Percentiles rank a stretch among this genome's conserved stretches.
These are phyloP conservation scores for Aspergillus hortae DNA, from an alignment of 2,329 filamentous ascomycete species.

Conservation along the genomic window DNA sequence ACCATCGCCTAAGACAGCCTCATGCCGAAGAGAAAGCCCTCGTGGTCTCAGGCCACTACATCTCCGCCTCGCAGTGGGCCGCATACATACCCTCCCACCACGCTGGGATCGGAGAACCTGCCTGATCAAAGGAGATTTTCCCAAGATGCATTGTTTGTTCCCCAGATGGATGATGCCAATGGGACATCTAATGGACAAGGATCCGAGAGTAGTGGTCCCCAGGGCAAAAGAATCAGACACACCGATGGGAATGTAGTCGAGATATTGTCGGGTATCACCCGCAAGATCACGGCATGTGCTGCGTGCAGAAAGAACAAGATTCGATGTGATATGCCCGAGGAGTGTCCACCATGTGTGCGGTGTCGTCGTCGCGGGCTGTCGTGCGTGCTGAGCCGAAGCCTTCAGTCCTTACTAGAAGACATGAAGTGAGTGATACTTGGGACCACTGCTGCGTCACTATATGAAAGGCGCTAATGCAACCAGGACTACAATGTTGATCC, in stretches of 20 bases:
- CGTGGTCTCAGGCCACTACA: too few species aligned
- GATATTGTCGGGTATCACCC: constrained; percentile 30
- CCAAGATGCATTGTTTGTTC: too few species aligned
- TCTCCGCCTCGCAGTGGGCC: too few species aligned
- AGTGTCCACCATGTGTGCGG: constrained; percentile 44
- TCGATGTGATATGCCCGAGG: constrained; percentile 48
- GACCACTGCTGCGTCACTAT: too few species aligned
- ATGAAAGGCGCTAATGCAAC: too few species aligned
- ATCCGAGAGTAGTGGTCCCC: not conserved
- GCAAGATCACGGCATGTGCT: constrained; percentile 46
- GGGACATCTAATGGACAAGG: not conserved
- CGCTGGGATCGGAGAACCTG: too few species aligned
- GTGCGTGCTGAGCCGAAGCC: constrained; percentile 48
- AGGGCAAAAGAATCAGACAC: not conserved
- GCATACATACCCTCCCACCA: too few species aligned
- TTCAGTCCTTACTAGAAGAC: constrained; percentile 45
- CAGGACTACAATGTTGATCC: constrained; percentile 32
- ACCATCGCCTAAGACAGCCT: too few species aligned
- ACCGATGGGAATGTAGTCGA: constrained; percentile 9
- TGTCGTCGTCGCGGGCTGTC: constrained; percentile 45
- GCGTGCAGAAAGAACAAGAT: constrained; percentile 51
- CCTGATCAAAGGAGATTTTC: too few species aligned
- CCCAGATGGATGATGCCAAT: too few species aligned
- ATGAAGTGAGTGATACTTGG: constrained; percentile 26
- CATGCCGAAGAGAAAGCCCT: too few species aligned